Evolutionary conservation across 192 early-diverging fungal genomes (phyloP).

Genomic region (Backusella parvicylindrica): DNA sequence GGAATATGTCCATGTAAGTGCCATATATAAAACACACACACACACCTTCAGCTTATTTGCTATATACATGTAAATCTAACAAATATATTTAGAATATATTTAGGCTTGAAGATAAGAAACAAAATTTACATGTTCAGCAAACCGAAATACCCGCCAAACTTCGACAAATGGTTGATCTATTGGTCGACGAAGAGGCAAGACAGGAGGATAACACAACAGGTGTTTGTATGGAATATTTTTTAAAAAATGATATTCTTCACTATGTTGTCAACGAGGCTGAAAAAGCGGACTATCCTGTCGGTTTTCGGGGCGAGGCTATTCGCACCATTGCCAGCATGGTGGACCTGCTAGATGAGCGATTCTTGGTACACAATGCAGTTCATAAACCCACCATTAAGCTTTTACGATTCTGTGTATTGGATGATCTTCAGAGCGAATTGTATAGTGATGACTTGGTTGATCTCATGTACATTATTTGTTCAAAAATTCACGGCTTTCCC

Average conservation of each 20-base stretch:
- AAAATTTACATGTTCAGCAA: conserved; percentile 49
- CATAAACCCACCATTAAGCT: conserved; percentile 82
- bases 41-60: too few species aligned
- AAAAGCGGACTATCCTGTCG: conserved; percentile 67
- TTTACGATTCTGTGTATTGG: conserved; percentile 62
- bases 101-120: conserved; percentile 24
- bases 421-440: conserved; percentile 45
- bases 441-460: conserved; percentile 65
- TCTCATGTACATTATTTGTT: conserved; percentile 75
- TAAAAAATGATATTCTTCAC: conserved; percentile 79
- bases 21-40: background rate
- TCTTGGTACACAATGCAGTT: conserved; percentile 86
- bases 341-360: conserved; percentile 80
- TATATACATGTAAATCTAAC: background rate
- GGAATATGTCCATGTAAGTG: conserved; percentile 57
- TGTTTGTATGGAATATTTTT: conserved; percentile 86
- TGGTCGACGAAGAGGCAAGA: conserved; percentile 83
- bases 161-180: conserved; percentile 80
- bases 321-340: conserved; percentile 78
- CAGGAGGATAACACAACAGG: conserved; percentile 71
- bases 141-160: conserved; percentile 77
- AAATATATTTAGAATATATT: conserved; percentile 26
- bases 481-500: conserved; percentile 77
- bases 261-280: conserved; percentile 77
- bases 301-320: conserved; percentile 78